Percentiles rank a stretch among this genome's conserved stretches.
These are phyloP conservation scores for Myriosclerotinia curreyana DNA, from an alignment of 2,329 filamentous ascomycete genomes.

Conservation along the genomic window DNA sequence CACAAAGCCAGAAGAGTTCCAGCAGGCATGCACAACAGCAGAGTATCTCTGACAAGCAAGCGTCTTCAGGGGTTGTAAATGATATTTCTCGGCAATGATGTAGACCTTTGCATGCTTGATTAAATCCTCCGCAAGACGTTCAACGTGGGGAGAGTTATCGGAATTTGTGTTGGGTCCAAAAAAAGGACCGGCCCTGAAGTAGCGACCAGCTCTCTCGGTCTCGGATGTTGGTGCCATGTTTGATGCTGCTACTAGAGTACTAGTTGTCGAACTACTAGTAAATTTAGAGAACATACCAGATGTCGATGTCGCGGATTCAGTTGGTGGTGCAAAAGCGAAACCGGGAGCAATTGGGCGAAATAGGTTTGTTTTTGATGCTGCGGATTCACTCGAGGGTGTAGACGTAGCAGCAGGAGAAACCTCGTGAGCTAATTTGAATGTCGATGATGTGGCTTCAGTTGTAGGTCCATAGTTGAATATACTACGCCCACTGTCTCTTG, in stretches of 20 bases:
- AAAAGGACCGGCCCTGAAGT: not conserved
- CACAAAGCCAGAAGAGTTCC: slow-evolving; percentile 21
- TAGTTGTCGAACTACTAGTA: no score
- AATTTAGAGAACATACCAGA: no score
- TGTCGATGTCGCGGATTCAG: no score
- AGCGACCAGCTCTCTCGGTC: not conserved
- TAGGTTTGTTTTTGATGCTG: not conserved
- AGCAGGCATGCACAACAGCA: not conserved
- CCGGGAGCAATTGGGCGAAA: not conserved
- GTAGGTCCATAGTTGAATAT: not conserved
- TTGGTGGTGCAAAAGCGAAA: no score
- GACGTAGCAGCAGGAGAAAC: not conserved
- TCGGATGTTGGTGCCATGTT: not conserved
- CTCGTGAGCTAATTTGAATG: not conserved
- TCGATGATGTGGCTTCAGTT: not conserved
- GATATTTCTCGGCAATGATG: slow-evolving; percentile 25
- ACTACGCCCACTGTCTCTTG: not conserved
- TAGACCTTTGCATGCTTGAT: slow-evolving; percentile 25
- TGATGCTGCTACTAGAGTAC: not conserved
- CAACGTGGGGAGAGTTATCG: not conserved
- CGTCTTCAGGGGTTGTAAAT: slow-evolving; percentile 24
- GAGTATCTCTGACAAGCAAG: slow-evolving; percentile 22
- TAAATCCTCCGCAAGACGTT: slow-evolving; percentile 7
- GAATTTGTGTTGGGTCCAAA: not conserved
- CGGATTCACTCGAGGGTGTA: not conserved